Evolutionary conservation across 495 filamentous ascomycete genomes (phyloP), one percentile per base, ranked within the genome.

Genomic region (Saxophila tyrrhenica): DNA sequence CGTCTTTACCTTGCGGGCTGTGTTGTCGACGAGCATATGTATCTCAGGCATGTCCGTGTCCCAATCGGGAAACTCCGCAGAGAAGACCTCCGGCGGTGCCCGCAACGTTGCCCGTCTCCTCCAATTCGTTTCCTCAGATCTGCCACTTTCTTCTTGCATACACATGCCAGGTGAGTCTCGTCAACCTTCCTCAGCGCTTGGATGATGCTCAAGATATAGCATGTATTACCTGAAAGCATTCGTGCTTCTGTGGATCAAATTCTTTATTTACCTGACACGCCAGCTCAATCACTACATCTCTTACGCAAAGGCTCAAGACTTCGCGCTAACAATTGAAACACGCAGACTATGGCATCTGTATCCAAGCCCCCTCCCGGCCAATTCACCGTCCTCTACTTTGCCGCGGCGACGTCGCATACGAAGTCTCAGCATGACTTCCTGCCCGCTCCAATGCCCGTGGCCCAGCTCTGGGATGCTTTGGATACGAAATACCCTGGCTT

Each of bases 311-410:
- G n/a, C n/a, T n/a, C n/a, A n/a, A n/a, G n/a, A n/a, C n/a, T n/a
- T n/a, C n/a, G n/a, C n/a, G n/a, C n/a, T n/a, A n/a, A n/a, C n/a
- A n/a, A 44, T 10, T 16, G 19, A 29, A 16, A 9, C 11, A 20
- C 50, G 39, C 29, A 35, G 29, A 21, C 39, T 8, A 22, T 16
- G 25, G 20, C 25, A 55, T 69, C 57, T 64, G 65, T 32, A 48
- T 56, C 61, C 17, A 74, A 73, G 50, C 68, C 74, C 8, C 71
- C 75, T 8, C 56, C 65, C 25, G 77, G 76, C 21, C 75, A 81
- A 58, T 95, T 94, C 72, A 84, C 80, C 63, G 71, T 95, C 52
- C 81, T 92, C 59, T 95, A 94, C 73, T 94, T 97, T 70, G 87
- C 88, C 64, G 75, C 80, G 55, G 86, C 86, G 41, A 79, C 82